Evolutionary conservation across 371 early-diverging fungal genomes (phyloP).

Genomic region (Mucor indicus): DNA sequence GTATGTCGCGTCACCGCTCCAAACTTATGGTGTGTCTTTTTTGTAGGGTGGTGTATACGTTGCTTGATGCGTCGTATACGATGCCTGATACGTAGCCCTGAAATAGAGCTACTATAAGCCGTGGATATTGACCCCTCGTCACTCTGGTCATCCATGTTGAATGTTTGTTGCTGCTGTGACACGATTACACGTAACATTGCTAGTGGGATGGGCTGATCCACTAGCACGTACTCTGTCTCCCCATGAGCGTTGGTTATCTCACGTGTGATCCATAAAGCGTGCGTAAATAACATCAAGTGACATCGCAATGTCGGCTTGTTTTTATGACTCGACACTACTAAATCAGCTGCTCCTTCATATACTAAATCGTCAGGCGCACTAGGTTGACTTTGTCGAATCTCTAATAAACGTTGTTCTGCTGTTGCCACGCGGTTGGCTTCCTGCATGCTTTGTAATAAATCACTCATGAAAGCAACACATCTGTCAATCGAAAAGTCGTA

Average conservation of each 20-base stretch:
- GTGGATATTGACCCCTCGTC: not conserved
- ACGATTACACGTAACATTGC: conserved; percentile 3
- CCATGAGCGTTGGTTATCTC: not conserved
- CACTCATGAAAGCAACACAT: not conserved
- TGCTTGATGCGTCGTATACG: conserved; percentile 10
- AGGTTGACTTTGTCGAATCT: conserved; percentile 12
- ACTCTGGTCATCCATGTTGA: not conserved
- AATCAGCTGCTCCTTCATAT: conserved; percentile 2
- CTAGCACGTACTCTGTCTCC: conserved; percentile 2
- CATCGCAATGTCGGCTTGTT: conserved; percentile 3
- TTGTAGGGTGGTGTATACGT: not conserved
- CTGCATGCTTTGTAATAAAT: conserved; percentile 12
- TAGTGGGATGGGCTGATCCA: conserved; percentile 12
- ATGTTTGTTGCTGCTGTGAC: no score
- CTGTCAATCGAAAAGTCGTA: not conserved
- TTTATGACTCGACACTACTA: not conserved
- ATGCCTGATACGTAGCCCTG: conserved; percentile 12
- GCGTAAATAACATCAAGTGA: conserved; percentile 8
- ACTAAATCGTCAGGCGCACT: conserved; percentile 11
- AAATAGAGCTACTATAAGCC: no score
- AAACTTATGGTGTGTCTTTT: not conserved
- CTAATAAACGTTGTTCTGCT: conserved; percentile 7
- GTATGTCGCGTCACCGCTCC: no score
- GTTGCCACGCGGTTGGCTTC: conserved; percentile 13
- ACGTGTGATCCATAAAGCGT: conserved; percentile 8